phyloP scores from a whole-genome alignment of 2,329 filamentous ascomycete genomes.

The Cytospora leucostoma region DNA sequence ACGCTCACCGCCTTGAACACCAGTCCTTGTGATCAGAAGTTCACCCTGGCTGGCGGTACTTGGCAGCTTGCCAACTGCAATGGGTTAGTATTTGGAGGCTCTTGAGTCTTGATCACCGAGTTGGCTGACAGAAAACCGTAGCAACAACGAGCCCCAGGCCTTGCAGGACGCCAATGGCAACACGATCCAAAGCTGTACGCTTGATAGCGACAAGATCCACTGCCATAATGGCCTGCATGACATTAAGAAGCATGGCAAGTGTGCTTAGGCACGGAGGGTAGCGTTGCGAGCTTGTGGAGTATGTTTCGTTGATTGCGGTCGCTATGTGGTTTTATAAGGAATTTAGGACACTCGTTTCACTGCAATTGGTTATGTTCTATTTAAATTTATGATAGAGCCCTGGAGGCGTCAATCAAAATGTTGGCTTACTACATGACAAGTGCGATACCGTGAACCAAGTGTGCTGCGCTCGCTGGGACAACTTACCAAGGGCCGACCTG shows the following conservation, averaged over 20 bases:
- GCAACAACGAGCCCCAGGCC: conserved; percentile 10
- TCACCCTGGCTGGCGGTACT: conserved; percentile 23
- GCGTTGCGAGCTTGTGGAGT: too few relatives aligned
- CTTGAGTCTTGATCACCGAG: too few relatives aligned
- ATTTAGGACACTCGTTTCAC: too few relatives aligned
- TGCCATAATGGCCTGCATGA: conserved; percentile 37
- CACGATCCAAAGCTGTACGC: conserved; percentile 15
- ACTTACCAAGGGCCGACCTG: too few relatives aligned
- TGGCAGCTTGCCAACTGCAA: conserved; percentile 27
- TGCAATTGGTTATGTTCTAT: too few relatives aligned
- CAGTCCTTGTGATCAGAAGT: conserved; percentile 26
- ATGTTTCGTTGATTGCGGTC: too few relatives aligned
- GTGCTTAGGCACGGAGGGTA: neutral
- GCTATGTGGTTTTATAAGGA: too few relatives aligned
- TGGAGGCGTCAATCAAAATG: too few relatives aligned
- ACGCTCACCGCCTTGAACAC: conserved; percentile 15
- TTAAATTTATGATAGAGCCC: too few relatives aligned
- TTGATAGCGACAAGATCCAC: conserved; percentile 28
- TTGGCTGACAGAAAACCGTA: neutral
- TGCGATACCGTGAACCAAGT: too few relatives aligned
- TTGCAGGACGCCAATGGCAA: conserved; percentile 24
- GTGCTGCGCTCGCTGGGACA: too few relatives aligned
- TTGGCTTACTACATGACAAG: too few relatives aligned
- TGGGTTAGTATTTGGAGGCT: neutral
- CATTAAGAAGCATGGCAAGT: conserved; percentile 12